These are phyloP conservation scores for Salmacisia buchloeana DNA, from an alignment of 1,284 basidiomycete genomes.

Conservation along the genomic window DNA sequence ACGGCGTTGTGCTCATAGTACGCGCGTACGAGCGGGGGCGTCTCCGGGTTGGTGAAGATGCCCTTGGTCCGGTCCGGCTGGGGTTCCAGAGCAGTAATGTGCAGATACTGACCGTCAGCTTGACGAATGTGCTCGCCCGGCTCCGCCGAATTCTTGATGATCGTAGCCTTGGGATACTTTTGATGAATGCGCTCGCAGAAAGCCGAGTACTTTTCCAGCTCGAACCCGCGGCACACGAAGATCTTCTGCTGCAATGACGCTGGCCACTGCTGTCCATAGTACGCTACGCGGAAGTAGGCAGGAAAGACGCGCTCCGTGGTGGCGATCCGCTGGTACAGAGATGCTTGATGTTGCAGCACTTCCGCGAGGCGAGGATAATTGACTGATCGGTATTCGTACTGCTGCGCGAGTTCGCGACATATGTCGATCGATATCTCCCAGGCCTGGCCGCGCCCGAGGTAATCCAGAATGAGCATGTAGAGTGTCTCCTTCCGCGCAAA, in stretches of 20 bases:
- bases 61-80: slow-evolving; percentile 73
- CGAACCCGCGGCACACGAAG: slow-evolving; percentile 78
- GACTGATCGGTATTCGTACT: slow-evolving; percentile 41
- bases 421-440: slow-evolving; percentile 91
- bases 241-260: slow-evolving; percentile 74
- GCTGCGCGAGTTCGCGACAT: slow-evolving; percentile 64
- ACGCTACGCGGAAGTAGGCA: slow-evolving; percentile 80
- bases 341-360: slow-evolving; percentile 42
- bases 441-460: slow-evolving; percentile 74
- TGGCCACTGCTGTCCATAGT: slow-evolving; percentile 74
- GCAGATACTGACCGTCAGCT: slow-evolving; percentile 50
- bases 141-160: slow-evolving; percentile 70
- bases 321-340: slow-evolving; percentile 41
- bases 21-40: slow-evolving; percentile 69
- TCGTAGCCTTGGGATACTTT: slow-evolving; percentile 79
- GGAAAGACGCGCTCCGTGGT: slow-evolving; percentile 37
- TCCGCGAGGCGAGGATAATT: slow-evolving; percentile 56
- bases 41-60: slow-evolving; percentile 79
- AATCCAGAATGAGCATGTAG: slow-evolving; percentile 51
- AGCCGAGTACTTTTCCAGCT: slow-evolving; percentile 68
- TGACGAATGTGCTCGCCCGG: slow-evolving; percentile 59
- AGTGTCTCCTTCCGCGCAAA: slow-evolving; percentile 79
- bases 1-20: slow-evolving; percentile 72
- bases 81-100: slow-evolving; percentile 76
- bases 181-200: slow-evolving; percentile 85